These are phyloP conservation scores for Maudiozyma pseudohumilis DNA, from an alignment of 805 yeast genomes.

Conservation along the genomic window DNA sequence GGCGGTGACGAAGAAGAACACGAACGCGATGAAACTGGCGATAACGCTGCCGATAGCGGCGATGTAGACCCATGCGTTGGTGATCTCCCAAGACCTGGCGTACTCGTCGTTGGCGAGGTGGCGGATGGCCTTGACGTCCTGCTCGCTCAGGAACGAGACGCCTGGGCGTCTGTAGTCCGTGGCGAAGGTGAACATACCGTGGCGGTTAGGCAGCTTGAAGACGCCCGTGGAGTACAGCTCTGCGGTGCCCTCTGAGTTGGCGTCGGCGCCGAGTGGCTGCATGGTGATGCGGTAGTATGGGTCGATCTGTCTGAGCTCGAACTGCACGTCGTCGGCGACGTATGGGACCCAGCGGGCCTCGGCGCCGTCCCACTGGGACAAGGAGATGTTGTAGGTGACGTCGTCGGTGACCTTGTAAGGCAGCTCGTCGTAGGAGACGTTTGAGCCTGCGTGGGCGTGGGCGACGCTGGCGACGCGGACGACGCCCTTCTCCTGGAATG, in stretches of 20 bases:
- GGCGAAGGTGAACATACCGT: conserved; percentile 87
- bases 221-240: conserved; percentile 43
- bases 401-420: conserved; percentile 71
- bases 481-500: conserved; percentile 58
- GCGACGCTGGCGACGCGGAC: conserved; percentile 44
- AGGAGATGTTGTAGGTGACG: conserved; percentile 41
- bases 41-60: conserved; percentile 62
- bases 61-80: conserved; percentile 88
- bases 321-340: conserved; percentile 54
- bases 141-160: conserved; percentile 52
- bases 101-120: conserved; percentile 95
- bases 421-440: conserved; percentile 30
- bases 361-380: conserved; percentile 42
- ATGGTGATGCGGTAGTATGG: conserved; percentile 84
- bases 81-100: conserved; percentile 83
- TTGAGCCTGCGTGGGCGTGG: conserved; percentile 42
- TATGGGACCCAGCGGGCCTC: conserved; percentile 63
- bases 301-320: conserved; percentile 83
- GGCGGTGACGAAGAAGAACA: conserved; percentile 42
- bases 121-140: conserved; percentile 70
- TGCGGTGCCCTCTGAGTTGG: conserved; percentile 26
- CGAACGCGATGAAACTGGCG: conserved; percentile 66
- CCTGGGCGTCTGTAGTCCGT: conserved; percentile 76
- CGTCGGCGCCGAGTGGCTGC: conserved; percentile 30
- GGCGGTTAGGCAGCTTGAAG: conserved; percentile 85